Base-by-base conservation (phyloP, 2,329 filamentous ascomycete species). In the Monosporascus sp. region DNA sequence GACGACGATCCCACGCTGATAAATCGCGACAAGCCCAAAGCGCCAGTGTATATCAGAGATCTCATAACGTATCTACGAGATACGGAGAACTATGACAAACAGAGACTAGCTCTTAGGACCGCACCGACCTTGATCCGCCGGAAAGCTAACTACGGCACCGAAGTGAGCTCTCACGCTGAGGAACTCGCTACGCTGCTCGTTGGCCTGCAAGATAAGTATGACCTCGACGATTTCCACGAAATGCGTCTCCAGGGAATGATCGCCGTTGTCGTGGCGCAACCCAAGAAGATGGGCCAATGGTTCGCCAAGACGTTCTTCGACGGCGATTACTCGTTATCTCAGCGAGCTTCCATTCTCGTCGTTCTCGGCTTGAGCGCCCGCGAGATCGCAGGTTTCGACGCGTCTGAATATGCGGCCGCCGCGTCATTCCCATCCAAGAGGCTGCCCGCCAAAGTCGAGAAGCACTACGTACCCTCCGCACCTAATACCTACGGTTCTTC, bases 1-100 rank as follows among this genome's bases (percentile, higher is more conserved):
- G 91, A 97, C 53, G 92, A 97, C 38, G 95, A 99, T 62, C 87
- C 94, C 5, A 96, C 91, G 0, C 76, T 96, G 19, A 81, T 97
- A 48, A 86, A 88, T 53, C 82, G 92, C 16, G 86, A 94, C 69
- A 97, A 94, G 62, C 83, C 87, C 22, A 88, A 83, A 54, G 82
- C 91, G 0, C 94, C 94, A 1, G 91, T 99, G 1, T 97, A 97
- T 64, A 87, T 97, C 55, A 85, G 91, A 46, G 91, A 96, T 62
- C 78, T 97, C 11, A 85, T 97, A 52, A 69, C 77, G 7, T 92
- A 87, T 64, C 78, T 99, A 3, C 82, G 89, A 48, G 90, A 96
- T 60, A 84, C 83, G 0, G 91, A 97, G 46, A 88, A 87, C 59
- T 90, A 91, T 61, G 92, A 97, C 61, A 85, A 86, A 31, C 91